A percentile compares a stretch with the other conserved stretches of the same genome.
Evolutionary conservation across 164 flowering plant species (phyloP).

Genomic region (Vitis cinerea): DNA sequence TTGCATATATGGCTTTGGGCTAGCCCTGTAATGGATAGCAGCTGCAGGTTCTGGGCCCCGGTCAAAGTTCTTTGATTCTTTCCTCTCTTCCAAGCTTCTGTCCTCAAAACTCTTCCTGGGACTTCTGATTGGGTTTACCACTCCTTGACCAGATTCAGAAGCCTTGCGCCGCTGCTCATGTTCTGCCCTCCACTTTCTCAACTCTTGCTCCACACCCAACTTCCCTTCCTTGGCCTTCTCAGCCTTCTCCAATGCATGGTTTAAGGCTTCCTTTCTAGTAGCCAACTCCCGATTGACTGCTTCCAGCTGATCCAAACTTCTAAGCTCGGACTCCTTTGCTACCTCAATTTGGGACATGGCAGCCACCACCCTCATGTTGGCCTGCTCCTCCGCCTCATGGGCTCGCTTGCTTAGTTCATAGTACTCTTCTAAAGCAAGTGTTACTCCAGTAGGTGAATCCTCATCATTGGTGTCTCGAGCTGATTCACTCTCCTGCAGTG

Average conservation of each 20-base stretch:
- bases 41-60: conserved; percentile 20
- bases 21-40: conserved; percentile 20
- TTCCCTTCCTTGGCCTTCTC: conserved; percentile 85
- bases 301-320: conserved; percentile 63
- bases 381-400: conserved; percentile 84
- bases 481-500: conserved; percentile 77
- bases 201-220: conserved; percentile 79
- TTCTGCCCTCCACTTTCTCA: conserved; percentile 91
- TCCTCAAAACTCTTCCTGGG: conserved; percentile 46
- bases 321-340: conserved; percentile 70
- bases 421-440: conserved; percentile 83
- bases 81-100: conserved; percentile 40
- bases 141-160: conserved; percentile 38
- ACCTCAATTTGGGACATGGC: conserved; percentile 69
- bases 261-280: conserved; percentile 50
- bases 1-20: conserved; percentile 21
- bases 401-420: conserved; percentile 74
- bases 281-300: conserved; percentile 52
- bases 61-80: conserved; percentile 30
- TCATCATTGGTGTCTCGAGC: conserved; percentile 30
- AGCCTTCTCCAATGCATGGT: conserved; percentile 61
- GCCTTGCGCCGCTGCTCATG: conserved; percentile 73
- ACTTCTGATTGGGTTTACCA: conserved; percentile 27
- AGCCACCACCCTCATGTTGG: conserved; percentile 58
- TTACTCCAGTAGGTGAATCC: conserved; percentile 49